Conservation (phyloP, 345 rosid species). For the Acer saccharum region DNA sequence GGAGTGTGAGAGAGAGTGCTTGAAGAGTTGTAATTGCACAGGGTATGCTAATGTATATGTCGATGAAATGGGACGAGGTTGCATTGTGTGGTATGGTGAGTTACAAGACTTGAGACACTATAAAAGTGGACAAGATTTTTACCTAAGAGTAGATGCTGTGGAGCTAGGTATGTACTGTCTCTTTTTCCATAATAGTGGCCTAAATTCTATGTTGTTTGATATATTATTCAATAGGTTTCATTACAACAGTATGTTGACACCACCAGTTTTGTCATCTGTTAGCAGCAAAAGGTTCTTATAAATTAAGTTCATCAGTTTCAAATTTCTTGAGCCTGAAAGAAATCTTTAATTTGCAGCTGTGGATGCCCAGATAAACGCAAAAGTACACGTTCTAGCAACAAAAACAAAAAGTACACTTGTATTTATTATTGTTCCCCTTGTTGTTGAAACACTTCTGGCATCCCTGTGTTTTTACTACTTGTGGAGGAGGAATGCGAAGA, state of each 20-base stretch:
- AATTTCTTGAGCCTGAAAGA: no score
- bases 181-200: background rate
- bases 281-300: no score
- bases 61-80: background rate
- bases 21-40: slow-evolving; percentile 6
- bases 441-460: background rate
- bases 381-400: background rate
- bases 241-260: no score
- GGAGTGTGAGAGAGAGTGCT: slow-evolving; percentile 10
- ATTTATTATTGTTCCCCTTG: background rate
- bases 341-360: background rate
- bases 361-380: background rate
- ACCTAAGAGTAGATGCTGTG: slow-evolving; percentile 5
- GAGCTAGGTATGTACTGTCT: background rate
- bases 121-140: slow-evolving; percentile 6
- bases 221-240: no score
- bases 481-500: background rate
- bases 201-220: no score
- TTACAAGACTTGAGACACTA: background rate
- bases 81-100: background rate
- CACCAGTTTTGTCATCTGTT: no score
- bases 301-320: no score
- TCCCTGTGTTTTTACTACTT: background rate
- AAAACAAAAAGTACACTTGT: background rate
- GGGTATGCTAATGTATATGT: background rate